Percentiles rank a stretch among this genome's conserved stretches.
These are phyloP conservation scores for Naematelia aurantialba DNA, from an alignment of 768 basidiomycete genomes.

Conservation along the genomic window DNA sequence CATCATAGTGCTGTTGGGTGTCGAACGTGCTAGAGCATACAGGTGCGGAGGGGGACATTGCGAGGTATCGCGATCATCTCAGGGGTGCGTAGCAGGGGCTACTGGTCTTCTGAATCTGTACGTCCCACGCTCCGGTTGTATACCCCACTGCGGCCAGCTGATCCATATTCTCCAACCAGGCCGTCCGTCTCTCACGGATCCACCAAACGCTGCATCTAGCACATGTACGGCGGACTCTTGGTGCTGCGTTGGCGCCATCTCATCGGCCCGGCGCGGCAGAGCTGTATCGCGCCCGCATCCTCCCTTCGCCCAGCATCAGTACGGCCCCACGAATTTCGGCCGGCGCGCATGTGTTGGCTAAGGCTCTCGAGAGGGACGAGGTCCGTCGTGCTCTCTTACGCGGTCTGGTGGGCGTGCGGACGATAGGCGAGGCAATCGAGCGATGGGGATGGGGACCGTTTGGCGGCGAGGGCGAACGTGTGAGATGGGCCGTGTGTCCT, in stretches of 20 bases:
- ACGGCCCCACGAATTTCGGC: slow-evolving; percentile 5
- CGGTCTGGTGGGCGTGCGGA: background rate
- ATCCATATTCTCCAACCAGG: background rate
- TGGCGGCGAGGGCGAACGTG: slow-evolving; percentile 4
- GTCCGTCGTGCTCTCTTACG: slow-evolving; percentile 6
- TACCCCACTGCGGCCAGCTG: background rate
- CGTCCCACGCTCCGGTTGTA: too few species aligned
- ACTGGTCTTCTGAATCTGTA: slow-evolving; percentile 15
- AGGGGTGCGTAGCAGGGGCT: slow-evolving; percentile 3
- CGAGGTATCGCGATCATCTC: slow-evolving; percentile 15
- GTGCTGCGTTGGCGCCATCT: background rate
- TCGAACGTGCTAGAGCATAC: background rate
- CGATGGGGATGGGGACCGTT: background rate
- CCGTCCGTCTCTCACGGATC: slow-evolving; percentile 12
- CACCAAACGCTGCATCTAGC: slow-evolving; percentile 10
- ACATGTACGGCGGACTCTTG: slow-evolving; percentile 3
- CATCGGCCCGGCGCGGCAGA: background rate
- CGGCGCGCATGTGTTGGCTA: background rate
- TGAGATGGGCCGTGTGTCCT: slow-evolving; percentile 12
- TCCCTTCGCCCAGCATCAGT: background rate
- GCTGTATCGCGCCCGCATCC: slow-evolving; percentile 1
- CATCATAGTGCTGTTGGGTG: background rate
- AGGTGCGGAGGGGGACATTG: slow-evolving; percentile 13
- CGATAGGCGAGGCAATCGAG: slow-evolving; percentile 3
- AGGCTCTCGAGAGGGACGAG: background rate